Evolutionary conservation across 352 stramenopile species (phyloP).

Genomic region (Phytophthora capsici): DNA sequence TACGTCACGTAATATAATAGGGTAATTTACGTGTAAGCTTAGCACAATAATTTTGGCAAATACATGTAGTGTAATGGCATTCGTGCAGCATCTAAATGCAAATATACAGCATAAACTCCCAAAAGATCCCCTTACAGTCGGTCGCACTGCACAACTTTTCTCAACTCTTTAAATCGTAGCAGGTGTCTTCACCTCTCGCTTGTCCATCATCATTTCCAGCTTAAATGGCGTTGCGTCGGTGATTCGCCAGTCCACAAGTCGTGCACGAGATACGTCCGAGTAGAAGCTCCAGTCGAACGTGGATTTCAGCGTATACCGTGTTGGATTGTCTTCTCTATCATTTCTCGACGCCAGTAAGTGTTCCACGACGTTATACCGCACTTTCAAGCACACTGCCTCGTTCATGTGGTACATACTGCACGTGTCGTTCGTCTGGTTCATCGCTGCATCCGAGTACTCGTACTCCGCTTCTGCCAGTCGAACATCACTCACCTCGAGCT

Average conservation of each 20-base stretch:
- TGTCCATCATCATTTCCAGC: conserved; percentile 14
- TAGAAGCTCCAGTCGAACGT: conserved; percentile 56
- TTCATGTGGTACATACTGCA: conserved; percentile 50
- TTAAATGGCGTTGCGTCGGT: conserved; percentile 42
- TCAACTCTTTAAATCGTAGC: conserved; percentile 7
- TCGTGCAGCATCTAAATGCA: not conserved
- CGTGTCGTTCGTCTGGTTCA: conserved; percentile 32
- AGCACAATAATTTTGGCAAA: too few species aligned
- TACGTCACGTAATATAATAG: too few species aligned
- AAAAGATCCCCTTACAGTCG: too few species aligned
- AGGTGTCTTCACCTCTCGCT: conserved; percentile 5
- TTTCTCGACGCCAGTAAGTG: conserved; percentile 25
- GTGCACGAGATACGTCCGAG: conserved; percentile 45
- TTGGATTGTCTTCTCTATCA: conserved; percentile 12
- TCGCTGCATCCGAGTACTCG: conserved; percentile 30
- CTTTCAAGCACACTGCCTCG: conserved; percentile 46
- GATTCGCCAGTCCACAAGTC: conserved; percentile 49
- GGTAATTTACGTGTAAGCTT: too few species aligned
- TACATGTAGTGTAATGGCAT: too few species aligned
- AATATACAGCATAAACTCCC: not conserved
- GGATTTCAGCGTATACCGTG: conserved; percentile 33
- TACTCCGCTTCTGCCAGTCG: conserved; percentile 44
- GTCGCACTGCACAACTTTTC: not conserved
- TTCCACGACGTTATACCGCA: conserved; percentile 46
- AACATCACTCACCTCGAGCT: conserved; percentile 36